Percentiles rank a stretch among this genome's conserved stretches.
phyloP scores from a whole-genome alignment of 1,284 basidiomycete species.

The Cryptococcus sp. region DNA sequence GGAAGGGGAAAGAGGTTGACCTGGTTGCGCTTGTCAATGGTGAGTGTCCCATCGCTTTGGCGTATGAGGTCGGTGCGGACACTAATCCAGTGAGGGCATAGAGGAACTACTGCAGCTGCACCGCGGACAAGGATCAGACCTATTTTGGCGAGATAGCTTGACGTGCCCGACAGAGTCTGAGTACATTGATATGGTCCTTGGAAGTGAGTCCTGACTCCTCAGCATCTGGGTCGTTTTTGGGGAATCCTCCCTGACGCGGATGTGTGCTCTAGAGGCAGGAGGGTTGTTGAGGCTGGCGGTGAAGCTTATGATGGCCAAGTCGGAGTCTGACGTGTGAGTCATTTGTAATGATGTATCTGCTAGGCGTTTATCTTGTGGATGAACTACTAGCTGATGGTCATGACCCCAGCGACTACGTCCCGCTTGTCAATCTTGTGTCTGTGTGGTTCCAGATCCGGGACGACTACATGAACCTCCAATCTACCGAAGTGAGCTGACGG shows the following conservation, averaged over 20 bases:
- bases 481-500: conserved; percentile 60
- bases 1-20: conserved; percentile 44
- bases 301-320: conserved; percentile 88
- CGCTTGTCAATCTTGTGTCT: conserved; percentile 89
- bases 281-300: conserved; percentile 88
- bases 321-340: conserved; percentile 61
- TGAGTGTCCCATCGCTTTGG: conserved; percentile 33
- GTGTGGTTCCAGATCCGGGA: conserved; percentile 95
- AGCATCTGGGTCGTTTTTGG: neutral
- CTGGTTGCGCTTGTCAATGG: conserved; percentile 61
- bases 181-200: conserved; percentile 93
- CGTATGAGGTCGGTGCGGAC: neutral
- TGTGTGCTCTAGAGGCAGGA: conserved; percentile 71
- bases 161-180: conserved; percentile 92
- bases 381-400: neutral
- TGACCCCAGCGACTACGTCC: conserved; percentile 71
- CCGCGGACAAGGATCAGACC: conserved; percentile 91
- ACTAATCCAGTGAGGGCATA: conserved; percentile 27
- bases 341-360: too few species aligned
- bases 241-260: conserved; percentile 1
- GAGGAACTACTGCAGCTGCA: conserved; percentile 88
- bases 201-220: conserved; percentile 61
- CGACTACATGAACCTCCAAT: conserved; percentile 95
- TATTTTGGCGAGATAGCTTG: conserved; percentile 89
- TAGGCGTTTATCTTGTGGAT: neutral